A percentile compares a stretch with the other conserved stretches of the same genome.
These are phyloP conservation scores for Agrocybe chaxingu DNA, from an alignment of 768 basidiomycete species.

Conservation along the genomic window DNA sequence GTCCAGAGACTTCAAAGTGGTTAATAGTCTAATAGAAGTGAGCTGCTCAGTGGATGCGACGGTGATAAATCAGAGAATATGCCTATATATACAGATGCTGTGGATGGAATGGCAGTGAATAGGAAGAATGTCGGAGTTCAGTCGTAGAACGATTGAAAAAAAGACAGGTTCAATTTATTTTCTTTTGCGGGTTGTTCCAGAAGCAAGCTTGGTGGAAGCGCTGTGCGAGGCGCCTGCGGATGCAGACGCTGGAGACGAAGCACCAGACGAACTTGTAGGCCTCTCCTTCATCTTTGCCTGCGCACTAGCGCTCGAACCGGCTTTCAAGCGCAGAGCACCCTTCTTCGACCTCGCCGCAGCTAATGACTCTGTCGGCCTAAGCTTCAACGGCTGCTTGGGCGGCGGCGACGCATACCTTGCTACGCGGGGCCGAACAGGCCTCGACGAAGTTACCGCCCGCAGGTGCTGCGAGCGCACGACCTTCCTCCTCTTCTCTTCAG, in stretches of 20 bases:
- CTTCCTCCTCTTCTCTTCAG: slow-evolving; percentile 31
- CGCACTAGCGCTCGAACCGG: not conserved
- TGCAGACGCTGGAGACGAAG: slow-evolving; percentile 3
- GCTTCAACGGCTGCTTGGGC: slow-evolving; percentile 1
- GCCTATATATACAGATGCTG: slow-evolving; percentile 11
- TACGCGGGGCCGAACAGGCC: slow-evolving; percentile 11
- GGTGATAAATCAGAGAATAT: not conserved
- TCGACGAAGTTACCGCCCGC: slow-evolving; percentile 1
- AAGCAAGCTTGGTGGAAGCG: no score
- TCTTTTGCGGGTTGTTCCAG: not conserved
- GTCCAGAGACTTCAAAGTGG: not conserved
- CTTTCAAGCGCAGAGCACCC: not conserved
- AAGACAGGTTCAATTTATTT: not conserved
- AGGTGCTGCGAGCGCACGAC: slow-evolving; percentile 16
- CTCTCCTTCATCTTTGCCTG: no score
- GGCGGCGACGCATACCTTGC: slow-evolving; percentile 10
- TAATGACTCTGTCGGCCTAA: not conserved
- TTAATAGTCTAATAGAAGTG: not conserved
- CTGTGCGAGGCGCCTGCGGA: not conserved
- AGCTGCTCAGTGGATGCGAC: not conserved
- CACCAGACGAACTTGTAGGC: not conserved
- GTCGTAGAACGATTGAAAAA: not conserved
- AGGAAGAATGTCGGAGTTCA: not conserved
- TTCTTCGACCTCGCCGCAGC: no score
- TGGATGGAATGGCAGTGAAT: not conserved